Conservation (phyloP, 768 basidiomycete genomes). For the Serendipita sp. region DNA sequence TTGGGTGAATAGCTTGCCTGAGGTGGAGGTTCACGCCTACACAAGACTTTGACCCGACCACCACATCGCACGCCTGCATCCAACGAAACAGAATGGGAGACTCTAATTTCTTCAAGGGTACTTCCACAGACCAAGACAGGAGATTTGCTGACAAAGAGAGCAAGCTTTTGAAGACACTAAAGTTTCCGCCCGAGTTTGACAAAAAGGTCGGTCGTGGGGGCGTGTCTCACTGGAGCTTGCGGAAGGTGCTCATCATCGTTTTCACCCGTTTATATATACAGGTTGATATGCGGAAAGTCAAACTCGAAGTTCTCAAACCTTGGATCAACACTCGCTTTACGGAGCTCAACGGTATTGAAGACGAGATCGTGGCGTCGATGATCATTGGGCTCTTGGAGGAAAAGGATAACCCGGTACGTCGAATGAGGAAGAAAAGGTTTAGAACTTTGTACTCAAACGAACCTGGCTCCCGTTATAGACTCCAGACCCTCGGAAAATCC, state of each 20-base stretch:
- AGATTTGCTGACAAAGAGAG: conserved; percentile 92
- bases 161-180: conserved; percentile 74
- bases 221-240: no score
- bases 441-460: neutral
- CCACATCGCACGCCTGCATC: neutral
- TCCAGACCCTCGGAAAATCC: conserved; percentile 90
- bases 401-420: conserved; percentile 56
- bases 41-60: neutral
- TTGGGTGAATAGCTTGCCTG: no score
- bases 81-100: neutral
- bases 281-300: conserved; percentile 96
- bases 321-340: conserved; percentile 93
- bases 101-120: conserved; percentile 46
- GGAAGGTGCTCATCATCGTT: neutral
- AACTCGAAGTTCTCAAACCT: conserved; percentile 76
- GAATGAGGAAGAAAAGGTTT: no score
- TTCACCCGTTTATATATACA: conserved; percentile 16
- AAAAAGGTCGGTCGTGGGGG: conserved; percentile 68
- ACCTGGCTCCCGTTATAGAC: conserved; percentile 30
- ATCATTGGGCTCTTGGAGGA: conserved; percentile 91
- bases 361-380: conserved; percentile 94
- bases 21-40: neutral
- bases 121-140: conserved; percentile 78
- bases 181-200: conserved; percentile 80
- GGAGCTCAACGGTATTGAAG: conserved; percentile 84